These are phyloP conservation scores for Akanthomyces muscarius DNA, from an alignment of 2,329 filamentous ascomycete species.

Conservation along the genomic window DNA sequence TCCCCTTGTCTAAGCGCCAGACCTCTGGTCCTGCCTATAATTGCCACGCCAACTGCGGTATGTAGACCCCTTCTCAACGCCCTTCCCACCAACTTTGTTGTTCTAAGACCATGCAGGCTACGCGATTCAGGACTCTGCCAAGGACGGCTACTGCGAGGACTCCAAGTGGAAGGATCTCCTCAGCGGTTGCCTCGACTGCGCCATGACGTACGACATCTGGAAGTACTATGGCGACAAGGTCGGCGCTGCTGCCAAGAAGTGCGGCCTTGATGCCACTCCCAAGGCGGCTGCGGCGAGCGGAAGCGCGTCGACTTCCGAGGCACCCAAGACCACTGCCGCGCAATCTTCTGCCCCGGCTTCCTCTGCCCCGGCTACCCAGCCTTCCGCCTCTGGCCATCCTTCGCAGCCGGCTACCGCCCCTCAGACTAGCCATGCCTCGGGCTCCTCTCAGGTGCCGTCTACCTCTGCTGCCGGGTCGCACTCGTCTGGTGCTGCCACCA, in stretches of 20 bases:
- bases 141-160: constrained; percentile 31
- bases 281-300: constrained; percentile 17
- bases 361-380: background rate
- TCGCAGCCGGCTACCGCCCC: constrained; percentile 1
- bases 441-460: constrained; percentile 13
- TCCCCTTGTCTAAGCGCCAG: constrained; percentile 41
- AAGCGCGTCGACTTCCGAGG: background rate
- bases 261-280: constrained; percentile 29
- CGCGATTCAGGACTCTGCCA: constrained; percentile 26
- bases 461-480: constrained; percentile 8
- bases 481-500: constrained; percentile 16
- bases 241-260: constrained; percentile 33
- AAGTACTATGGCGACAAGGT: constrained; percentile 38
- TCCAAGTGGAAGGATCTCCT: constrained; percentile 38
- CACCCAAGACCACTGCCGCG: background rate
- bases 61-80: constrained; percentile 19
- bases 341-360: constrained; percentile 20
- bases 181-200: constrained; percentile 43
- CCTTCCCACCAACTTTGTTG: background rate
- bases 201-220: constrained; percentile 41
- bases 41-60: constrained; percentile 50
- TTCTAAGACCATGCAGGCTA: constrained; percentile 24
- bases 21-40: constrained; percentile 37
- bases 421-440: background rate
- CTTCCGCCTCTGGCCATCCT: background rate